These are phyloP conservation scores for Lasiodiplodia gonubiensis DNA, from an alignment of 2,329 filamentous ascomycete species.

Conservation along the genomic window DNA sequence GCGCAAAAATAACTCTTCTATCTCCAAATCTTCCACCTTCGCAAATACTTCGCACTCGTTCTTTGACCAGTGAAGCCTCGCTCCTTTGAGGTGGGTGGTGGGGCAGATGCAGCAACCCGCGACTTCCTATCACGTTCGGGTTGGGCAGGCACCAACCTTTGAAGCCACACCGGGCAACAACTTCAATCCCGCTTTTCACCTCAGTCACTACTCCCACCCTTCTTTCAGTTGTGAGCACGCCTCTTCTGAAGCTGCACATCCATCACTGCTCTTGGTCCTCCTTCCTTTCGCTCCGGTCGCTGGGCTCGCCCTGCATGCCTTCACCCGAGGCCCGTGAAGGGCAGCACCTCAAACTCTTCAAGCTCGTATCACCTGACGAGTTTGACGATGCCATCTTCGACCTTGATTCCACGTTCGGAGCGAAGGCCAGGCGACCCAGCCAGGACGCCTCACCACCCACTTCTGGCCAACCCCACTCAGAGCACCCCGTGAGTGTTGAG, in stretches of 20 bases:
- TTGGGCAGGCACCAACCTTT: background rate
- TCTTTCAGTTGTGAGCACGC: background rate
- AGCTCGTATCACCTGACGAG: background rate
- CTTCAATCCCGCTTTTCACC: too few species aligned
- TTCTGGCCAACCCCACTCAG: background rate
- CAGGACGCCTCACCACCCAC: background rate
- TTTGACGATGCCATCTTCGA: background rate
- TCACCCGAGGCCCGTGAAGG: background rate
- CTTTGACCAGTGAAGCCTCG: too few species aligned
- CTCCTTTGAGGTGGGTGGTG: background rate
- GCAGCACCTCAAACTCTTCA: background rate
- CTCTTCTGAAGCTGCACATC: background rate
- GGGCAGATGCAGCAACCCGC: background rate
- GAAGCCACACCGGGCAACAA: too few species aligned
- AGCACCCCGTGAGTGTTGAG: background rate
- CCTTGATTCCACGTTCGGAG: background rate
- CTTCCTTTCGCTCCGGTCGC: too few species aligned
- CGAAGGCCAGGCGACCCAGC: background rate
- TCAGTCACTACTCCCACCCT: background rate
- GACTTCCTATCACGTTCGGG: background rate
- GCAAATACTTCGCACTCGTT: too few species aligned
- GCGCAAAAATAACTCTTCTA: too few species aligned
- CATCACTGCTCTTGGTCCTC: too few species aligned
- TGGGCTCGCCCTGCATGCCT: background rate
- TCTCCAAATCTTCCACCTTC: too few species aligned